Evolutionary conservation across 1,284 basidiomycete species (phyloP), one percentile per base, ranked within the genome.

Genomic region (Sparassis latifolia): DNA sequence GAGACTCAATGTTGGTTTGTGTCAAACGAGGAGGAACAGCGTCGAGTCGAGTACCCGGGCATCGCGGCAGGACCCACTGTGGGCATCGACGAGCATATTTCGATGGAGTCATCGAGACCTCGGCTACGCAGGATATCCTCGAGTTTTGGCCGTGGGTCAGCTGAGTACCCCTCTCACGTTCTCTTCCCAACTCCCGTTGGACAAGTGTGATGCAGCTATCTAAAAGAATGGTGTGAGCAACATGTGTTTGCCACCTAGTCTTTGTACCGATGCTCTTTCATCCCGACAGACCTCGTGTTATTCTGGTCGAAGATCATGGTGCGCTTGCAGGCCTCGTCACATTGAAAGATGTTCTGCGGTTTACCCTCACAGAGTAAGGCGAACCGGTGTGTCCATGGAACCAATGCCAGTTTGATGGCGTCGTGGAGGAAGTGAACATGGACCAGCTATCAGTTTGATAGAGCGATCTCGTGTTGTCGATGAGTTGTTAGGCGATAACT

Each of bases 161-260:
- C 66, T 86, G 91, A 76, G 92, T 92, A 96, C 92, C 0, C 93
- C 95, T 1, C 77, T 99, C 53, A 92, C 88, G 0, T 95, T 97
- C 2, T 89, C 92, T n/a, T 89, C 93, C 1, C 89, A 89, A 58
- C 80, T 97, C 54, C 92, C 94, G 1, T 74, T 99, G 40, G 96
- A 99, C 68, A 20, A 95, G 97, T 50, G 93, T 96, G 9, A 92
- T 97, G 86, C 91, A 97, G 64, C 71, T 97, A 31, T 97, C 97
- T 75, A 90, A 94, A 62, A 80, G 92, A 45, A 89, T 97, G 86
- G 95, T 97, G 94, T 94, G 63, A 20, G 20, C 20, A 20, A 20
- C 20, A 20, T 20, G 20, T 20, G 20, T 20, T 20, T 20, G 20
- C 20, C 20, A 20, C 20, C 20, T 20, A 20, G 20, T 20, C 27